Base-by-base conservation (phyloP, 257 asterid genomes). In the Nicotiana attenuata region DNA sequence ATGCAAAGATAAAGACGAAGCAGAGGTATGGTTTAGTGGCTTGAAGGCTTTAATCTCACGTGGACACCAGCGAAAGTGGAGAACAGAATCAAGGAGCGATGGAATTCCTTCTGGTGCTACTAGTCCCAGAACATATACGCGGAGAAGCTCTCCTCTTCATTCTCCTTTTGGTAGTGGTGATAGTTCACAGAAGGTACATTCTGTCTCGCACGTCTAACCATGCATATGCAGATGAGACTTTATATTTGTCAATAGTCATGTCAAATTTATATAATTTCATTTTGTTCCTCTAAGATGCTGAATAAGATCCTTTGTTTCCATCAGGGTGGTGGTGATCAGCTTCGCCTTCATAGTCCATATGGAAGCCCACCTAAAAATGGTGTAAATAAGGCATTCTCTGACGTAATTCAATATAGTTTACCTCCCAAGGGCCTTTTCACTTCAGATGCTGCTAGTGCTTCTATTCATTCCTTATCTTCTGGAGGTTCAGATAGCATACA, bases 1-100 rank as follows among this genome's bases (percentile, higher is more conserved):
- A 85, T 94, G 97, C 81, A 94, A 94, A 88, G 98, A 94, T 82
- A 94, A 94, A 90, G 98, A 93, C 86, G 98, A 94, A 90, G 97
- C 98, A 82, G 98, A 94, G 89, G 97, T 93, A 63, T 94, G 98
- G 98, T 93, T 94, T 88, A 93, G 97, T 82, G 98, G 98, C 79
- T 90, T 94, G 79, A 93, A 94, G 91, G 98, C 98, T 77, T 84
- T 94, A 90, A 87, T 93, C 83, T 92, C 96, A 66, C 96, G 93
- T 13, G 86, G 94, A 79, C 96, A 89, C 86, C 97, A 92, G 87
- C 91, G 92, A 52, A 94, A 91, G 82, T 91, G 97, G 96, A 92
- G 97, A 88, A 88, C 92, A 55, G 98, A 94, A 82, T 87, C 97
- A 64, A 91, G 97, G 84, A 93, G 96, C 82, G 98, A 94, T 85